Conservation (phyloP, 2,329 filamentous ascomycete species). For the Aureobasidium sp. region DNA sequence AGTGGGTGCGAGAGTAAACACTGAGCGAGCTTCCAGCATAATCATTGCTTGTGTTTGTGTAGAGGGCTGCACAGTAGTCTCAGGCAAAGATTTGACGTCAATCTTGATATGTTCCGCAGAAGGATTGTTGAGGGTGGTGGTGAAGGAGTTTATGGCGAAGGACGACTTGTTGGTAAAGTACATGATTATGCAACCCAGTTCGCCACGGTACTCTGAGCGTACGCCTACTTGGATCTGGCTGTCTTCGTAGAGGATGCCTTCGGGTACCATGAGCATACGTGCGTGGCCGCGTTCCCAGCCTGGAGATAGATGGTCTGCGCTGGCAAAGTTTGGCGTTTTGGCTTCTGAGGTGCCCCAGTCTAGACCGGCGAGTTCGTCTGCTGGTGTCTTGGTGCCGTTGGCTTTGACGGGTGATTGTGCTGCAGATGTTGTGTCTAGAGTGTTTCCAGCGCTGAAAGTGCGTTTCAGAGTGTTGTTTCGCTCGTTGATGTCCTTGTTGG, state of each 20-base stretch:
- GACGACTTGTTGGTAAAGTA: slow-evolving; percentile 96
- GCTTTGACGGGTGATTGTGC: slow-evolving; percentile 28
- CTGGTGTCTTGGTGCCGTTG: slow-evolving; percentile 27
- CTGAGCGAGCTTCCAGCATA: slow-evolving; percentile 79
- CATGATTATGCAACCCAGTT: slow-evolving; percentile 88
- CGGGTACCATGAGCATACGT: slow-evolving; percentile 64
- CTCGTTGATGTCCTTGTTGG: slow-evolving; percentile 72
- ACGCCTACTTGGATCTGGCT: slow-evolving; percentile 87
- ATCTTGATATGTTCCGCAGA: slow-evolving; percentile 62
- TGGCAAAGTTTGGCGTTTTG: slow-evolving; percentile 76
- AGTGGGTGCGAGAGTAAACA: slow-evolving; percentile 78
- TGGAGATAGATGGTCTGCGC: slow-evolving; percentile 83
- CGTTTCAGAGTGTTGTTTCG: slow-evolving; percentile 78
- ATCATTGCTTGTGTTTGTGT: slow-evolving; percentile 86
- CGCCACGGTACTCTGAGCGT: slow-evolving; percentile 88
- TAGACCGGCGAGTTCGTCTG: slow-evolving; percentile 66
- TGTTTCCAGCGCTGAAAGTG: slow-evolving; percentile 55
- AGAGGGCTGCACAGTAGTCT: slow-evolving; percentile 65
- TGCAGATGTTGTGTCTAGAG: slow-evolving; percentile 34
- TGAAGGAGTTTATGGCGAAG: slow-evolving; percentile 72
- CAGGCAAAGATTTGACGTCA: slow-evolving; percentile 81
- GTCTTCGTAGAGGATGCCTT: slow-evolving; percentile 92
- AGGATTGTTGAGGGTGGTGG: slow-evolving; percentile 80
- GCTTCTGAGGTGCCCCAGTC: slow-evolving; percentile 57
- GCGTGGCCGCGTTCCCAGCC: slow-evolving; percentile 92